Base-by-base conservation (phyloP, 2,329 filamentous ascomycete species). In the Hypoxylon sp. region DNA sequence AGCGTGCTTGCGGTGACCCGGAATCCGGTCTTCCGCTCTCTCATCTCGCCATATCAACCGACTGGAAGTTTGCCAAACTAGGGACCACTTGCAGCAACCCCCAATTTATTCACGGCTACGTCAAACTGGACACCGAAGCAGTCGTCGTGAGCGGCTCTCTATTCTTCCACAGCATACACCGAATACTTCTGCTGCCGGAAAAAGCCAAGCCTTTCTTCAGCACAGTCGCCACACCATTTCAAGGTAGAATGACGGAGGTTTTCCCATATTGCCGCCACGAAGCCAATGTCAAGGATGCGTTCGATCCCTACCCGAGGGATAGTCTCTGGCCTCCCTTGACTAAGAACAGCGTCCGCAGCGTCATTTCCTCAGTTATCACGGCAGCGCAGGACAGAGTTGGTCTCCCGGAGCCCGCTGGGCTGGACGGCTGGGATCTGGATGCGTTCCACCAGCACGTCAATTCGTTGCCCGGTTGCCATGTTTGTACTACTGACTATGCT, bases 81-180 rank as follows among this genome's bases (percentile, higher is more conserved):
- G 65, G 68, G n/a, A 27, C 61, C 2, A 31, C 37, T 33, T 70
- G 68, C 27, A 57, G 48, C 37, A 70, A 70, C 48, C 64, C 68
- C 1, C 33, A 68, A 5, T 50, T 60, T 27, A 35, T 59, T 8
- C 56, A 68, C 31, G 68, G 68, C 11, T 70, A 68, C 11, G 44
- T 63, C 37, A 70, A 70, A 55, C 31, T 70, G 5, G 64, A 70
- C 40, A 63, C 61, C 7, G 68, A 70, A 53, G 57, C 64, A 14
- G 46, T 54, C 30, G 40, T 65, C 10, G 30, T 54, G 3, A 11
- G 51, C 4, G 42, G 58, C 25, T 22, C 8, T 22, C 33, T 70
- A 8, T 49, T 48, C 37, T 40, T 65, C n/a, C 68, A 70, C 42
- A 65, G 46, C 17, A 48, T 30, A 6, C 64, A 70, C 10, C 68